Base-by-base conservation (phyloP, 2,329 filamentous ascomycete species). In the Botrytis paeoniae region DNA sequence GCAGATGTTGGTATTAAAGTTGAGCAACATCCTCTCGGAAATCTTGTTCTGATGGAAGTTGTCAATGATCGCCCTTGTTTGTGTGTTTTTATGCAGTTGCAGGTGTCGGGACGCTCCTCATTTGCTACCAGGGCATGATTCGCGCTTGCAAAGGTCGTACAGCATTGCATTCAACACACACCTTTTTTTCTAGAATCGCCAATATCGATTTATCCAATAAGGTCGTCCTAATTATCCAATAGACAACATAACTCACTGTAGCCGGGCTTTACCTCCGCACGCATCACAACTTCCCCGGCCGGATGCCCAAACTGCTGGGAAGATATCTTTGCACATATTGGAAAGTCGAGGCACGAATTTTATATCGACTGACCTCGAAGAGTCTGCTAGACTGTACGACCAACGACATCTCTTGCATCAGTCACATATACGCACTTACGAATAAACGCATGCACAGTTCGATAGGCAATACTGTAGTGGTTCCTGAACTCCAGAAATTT, bases 21-120 rank as follows among this genome's bases (percentile, higher is more conserved):
- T 43, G 63, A 60, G 59, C 51, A 37, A 60, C 18, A 72, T 59
- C 70, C 70, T 68, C 62, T 51, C 41, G 39, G 37, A 37, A 69
- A 69, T 69, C 54, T 61, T 57, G 48, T 51, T 66, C 39, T 57
- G n/a, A 71, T 71, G 8, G 45, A 69, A 69, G 41, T 57, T 32
- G 48, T 68, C n/a, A 72, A 60, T 68, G 70, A 72, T 72, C 70
- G 39, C 70, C 70, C 16, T 72, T 41, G 12, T 72, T 69, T 59
- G 51, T 35, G 70, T 72, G 70, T 54, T 69, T 61, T 57, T 51
- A 61, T 60, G 63, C 45, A 65, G 70, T 72, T 72, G 70, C 63
- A 72, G 63, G 60, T 72, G 70, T 72, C 70, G 70, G 70, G 70
- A 72, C 70, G 51, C 70, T 72, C 41, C 70, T 72, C 51, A 72